Conservation (phyloP, 805 yeast genomes). For the Kockiozyma suomiensis region DNA sequence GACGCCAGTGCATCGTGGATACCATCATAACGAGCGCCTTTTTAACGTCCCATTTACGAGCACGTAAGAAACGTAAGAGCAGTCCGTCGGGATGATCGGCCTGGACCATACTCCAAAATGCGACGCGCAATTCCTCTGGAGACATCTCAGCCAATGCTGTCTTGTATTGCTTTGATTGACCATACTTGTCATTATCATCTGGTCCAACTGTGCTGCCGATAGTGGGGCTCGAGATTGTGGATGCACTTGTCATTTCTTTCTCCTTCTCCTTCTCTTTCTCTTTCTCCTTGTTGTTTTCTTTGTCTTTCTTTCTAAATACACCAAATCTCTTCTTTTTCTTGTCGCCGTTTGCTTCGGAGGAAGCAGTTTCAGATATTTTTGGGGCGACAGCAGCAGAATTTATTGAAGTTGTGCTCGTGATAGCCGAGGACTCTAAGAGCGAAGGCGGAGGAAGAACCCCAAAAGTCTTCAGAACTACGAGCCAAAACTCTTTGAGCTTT, state of each 20-base stretch:
- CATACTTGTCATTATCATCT: constrained; percentile 37
- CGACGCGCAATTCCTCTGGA: constrained; percentile 53
- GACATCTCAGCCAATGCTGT: constrained; percentile 55
- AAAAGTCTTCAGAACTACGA: constrained; percentile 29
- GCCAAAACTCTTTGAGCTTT: constrained; percentile 47
- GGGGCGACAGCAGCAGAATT: constrained; percentile 19
- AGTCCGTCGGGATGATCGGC: constrained; percentile 87
- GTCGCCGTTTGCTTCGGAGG: constrained; percentile 7
- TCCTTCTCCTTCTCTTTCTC: constrained; percentile 24
- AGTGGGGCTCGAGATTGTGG: constrained; percentile 18
- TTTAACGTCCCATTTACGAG: constrained; percentile 86
- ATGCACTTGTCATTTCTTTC: constrained; percentile 17
- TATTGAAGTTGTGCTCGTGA: constrained; percentile 6
- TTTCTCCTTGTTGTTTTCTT: constrained; percentile 9
- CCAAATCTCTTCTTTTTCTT: constrained; percentile 36
- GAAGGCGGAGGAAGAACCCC: constrained; percentile 34
- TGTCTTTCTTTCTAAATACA: constrained; percentile 32
- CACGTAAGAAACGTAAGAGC: constrained; percentile 80
- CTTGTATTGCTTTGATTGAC: constrained; percentile 45
- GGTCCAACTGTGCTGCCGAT: constrained; percentile 2
- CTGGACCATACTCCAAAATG: constrained; percentile 64
- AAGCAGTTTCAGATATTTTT: constrained; percentile 7
- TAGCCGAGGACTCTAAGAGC: constrained; percentile 31
- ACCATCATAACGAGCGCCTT: constrained; percentile 81
- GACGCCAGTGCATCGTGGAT: constrained; percentile 88